Conservation (phyloP, 1,284 basidiomycete genomes). For the Naganishia sp. region DNA sequence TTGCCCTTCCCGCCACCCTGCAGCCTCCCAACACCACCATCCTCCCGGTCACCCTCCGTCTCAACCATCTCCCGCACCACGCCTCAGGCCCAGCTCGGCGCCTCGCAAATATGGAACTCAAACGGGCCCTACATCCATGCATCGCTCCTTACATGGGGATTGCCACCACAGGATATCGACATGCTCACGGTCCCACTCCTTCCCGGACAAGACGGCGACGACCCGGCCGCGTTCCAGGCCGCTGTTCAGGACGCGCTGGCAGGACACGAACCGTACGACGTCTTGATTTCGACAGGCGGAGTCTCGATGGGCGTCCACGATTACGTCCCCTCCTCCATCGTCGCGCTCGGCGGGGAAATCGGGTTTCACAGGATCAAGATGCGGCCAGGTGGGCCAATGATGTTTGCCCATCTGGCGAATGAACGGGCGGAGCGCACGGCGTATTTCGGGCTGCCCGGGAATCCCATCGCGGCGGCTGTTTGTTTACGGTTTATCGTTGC, state of each 20-base stretch:
- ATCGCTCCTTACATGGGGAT: slow-evolving; percentile 23
- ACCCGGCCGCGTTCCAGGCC: slow-evolving; percentile 14
- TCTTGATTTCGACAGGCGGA: slow-evolving; percentile 29
- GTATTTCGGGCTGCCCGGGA: slow-evolving; percentile 28
- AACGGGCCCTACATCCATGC: slow-evolving; percentile 28
- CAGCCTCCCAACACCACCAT: too few relatives aligned
- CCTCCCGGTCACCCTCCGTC: not conserved
- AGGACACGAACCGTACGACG: slow-evolving; percentile 3
- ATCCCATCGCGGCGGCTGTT: slow-evolving; percentile 26
- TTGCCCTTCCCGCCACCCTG: too few relatives aligned
- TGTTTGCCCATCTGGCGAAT: slow-evolving; percentile 26
- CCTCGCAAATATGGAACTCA: slow-evolving; percentile 29
- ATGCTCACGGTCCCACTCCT: not conserved
- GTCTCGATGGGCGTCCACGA: slow-evolving; percentile 31
- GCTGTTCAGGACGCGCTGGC: not conserved
- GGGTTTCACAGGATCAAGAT: slow-evolving; percentile 27
- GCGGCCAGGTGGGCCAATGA: slow-evolving; percentile 27
- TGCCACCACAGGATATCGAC: slow-evolving; percentile 1
- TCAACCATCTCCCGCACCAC: not conserved
- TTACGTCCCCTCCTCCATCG: slow-evolving; percentile 26
- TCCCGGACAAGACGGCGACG: slow-evolving; percentile 15
- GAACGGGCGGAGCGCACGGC: not conserved
- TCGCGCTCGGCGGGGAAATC: slow-evolving; percentile 23
- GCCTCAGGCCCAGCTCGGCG: not conserved
- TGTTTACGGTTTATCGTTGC: slow-evolving; percentile 30